phyloP scores from a whole-genome alignment of 2,329 filamentous ascomycete genomes.

The Trichoderma sp. region DNA sequence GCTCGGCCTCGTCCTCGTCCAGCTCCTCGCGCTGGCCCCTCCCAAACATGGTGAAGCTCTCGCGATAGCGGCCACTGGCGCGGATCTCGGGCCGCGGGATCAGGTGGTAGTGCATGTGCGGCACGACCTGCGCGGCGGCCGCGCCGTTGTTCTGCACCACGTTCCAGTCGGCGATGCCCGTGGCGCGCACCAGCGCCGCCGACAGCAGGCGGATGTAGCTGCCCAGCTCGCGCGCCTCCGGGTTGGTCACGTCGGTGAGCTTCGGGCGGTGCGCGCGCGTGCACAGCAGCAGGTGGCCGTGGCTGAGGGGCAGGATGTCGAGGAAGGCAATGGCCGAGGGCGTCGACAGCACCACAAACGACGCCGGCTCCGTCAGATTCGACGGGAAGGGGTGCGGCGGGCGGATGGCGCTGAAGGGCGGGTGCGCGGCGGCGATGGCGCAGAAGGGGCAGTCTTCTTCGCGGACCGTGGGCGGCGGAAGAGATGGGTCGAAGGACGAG shows the following conservation, averaged over 20 bases:
- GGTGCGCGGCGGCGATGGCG: conserved; percentile 54
- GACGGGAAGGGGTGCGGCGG: conserved; percentile 44
- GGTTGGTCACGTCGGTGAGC: conserved; percentile 66
- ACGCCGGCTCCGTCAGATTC: conserved; percentile 45
- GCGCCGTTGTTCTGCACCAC: conserved; percentile 94
- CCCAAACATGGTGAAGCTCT: conserved; percentile 83
- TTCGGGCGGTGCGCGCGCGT: conserved; percentile 77
- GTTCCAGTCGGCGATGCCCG: conserved; percentile 84
- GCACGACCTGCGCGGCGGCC: conserved; percentile 87
- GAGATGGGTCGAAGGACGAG: conserved; percentile 42
- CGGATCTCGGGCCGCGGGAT: conserved; percentile 77
- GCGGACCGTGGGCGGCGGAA: conserved; percentile 33
- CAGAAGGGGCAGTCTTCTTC: conserved; percentile 61
- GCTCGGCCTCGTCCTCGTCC: conserved; percentile 71
- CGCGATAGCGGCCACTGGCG: conserved; percentile 54
- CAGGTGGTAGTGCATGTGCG: conserved; percentile 92
- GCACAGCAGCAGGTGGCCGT: conserved; percentile 80
- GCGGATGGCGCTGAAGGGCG: conserved; percentile 47
- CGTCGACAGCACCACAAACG: conserved; percentile 75
- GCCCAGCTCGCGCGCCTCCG: conserved; percentile 68
- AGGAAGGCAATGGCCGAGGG: conserved; percentile 81
- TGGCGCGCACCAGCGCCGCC: conserved; percentile 66
- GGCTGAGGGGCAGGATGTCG: conserved; percentile 86
- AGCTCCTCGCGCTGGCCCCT: conserved; percentile 70
- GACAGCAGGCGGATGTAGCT: conserved; percentile 70